Conservation (phyloP, 2,329 filamentous ascomycete genomes). For the Myriosclerotinia duriaeana region DNA sequence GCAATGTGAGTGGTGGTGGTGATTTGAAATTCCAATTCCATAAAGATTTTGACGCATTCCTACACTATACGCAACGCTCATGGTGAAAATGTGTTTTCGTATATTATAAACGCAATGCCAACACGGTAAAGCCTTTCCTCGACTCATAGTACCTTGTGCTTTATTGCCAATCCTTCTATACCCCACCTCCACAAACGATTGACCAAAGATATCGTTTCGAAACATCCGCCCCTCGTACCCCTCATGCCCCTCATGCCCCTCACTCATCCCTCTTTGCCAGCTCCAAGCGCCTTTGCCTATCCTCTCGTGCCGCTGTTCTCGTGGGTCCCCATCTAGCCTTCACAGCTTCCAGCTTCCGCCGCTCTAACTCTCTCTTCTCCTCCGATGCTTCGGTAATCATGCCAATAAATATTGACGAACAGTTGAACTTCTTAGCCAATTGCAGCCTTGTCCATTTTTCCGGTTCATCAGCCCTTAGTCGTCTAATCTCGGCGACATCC, state of each 20-base stretch:
- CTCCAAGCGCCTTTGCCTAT: conserved; percentile 52
- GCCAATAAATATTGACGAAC: conserved; percentile 57
- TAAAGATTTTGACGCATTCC: background rate
- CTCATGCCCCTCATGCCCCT: background rate
- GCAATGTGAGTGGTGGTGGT: background rate
- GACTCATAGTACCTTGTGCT: conserved; percentile 1
- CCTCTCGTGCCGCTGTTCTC: conserved; percentile 54
- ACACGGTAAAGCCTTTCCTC: background rate
- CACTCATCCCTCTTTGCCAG: conserved; percentile 37
- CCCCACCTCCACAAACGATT: background rate
- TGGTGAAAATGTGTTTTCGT: conserved; percentile 11
- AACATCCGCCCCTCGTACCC: background rate
- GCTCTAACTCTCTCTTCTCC: conserved; percentile 50
- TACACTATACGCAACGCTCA: conserved; percentile 7
- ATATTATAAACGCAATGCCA: conserved; percentile 14
- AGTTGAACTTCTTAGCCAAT: conserved; percentile 56
- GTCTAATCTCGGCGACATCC: conserved; percentile 61
- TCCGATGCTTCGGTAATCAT: conserved; percentile 52
- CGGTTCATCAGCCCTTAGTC: conserved; percentile 54
- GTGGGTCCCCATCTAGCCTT: conserved; percentile 59
- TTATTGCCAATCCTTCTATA: conserved; percentile 2
- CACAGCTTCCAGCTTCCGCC: conserved; percentile 49
- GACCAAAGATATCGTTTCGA: background rate
- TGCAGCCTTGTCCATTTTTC: conserved; percentile 53
- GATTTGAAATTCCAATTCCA: background rate